Percentiles rank a stretch among this genome's conserved stretches.
These are phyloP conservation scores for Trypanosoma scelopori DNA, from an alignment of 208 protist genomes.

Conservation along the genomic window DNA sequence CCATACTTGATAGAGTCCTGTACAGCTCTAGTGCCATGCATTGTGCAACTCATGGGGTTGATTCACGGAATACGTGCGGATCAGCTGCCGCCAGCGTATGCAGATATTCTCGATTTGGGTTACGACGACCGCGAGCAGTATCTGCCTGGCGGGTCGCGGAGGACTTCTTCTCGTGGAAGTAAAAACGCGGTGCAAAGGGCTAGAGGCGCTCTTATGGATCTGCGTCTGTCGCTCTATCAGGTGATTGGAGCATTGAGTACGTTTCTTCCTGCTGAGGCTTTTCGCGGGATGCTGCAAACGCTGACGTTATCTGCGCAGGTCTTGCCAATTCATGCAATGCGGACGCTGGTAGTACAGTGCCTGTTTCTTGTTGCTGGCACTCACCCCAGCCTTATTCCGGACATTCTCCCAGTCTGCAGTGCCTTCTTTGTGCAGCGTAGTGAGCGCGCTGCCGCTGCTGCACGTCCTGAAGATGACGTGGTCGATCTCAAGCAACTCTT, in stretches of 20 bases:
- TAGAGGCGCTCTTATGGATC: slow-evolving; percentile 38
- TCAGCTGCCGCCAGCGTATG: slow-evolving; percentile 44
- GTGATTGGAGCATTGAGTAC: slow-evolving; percentile 52
- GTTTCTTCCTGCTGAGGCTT: slow-evolving; percentile 44
- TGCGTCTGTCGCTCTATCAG: slow-evolving; percentile 70
- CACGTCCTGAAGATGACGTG: slow-evolving; percentile 45
- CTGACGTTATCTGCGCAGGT: slow-evolving; percentile 14
- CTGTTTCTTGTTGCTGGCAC: slow-evolving; percentile 49
- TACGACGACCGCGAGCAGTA: slow-evolving; percentile 37
- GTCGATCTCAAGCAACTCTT: slow-evolving; percentile 60
- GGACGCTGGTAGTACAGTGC: slow-evolving; percentile 51
- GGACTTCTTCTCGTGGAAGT: slow-evolving; percentile 24
- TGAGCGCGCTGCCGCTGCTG: slow-evolving; percentile 11
- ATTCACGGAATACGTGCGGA: slow-evolving; percentile 51
- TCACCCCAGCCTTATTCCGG: slow-evolving; percentile 37
- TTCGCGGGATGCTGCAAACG: slow-evolving; percentile 42
- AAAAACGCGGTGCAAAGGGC: slow-evolving; percentile 28
- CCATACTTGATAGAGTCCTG: slow-evolving; percentile 55
- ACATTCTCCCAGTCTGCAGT: slow-evolving; percentile 34
- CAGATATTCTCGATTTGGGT: slow-evolving; percentile 42
- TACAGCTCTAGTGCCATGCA: slow-evolving; percentile 33
- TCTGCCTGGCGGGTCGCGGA: slow-evolving; percentile 44
- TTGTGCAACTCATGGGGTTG: slow-evolving; percentile 44
- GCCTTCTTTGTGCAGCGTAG: slow-evolving; percentile 37
- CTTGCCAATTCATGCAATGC: slow-evolving; percentile 43